A percentile compares a stretch with the other conserved stretches of the same genome.
These are phyloP conservation scores for Tetrapyrgos nigripes DNA, from an alignment of 1,284 basidiomycete genomes.

Conservation along the genomic window DNA sequence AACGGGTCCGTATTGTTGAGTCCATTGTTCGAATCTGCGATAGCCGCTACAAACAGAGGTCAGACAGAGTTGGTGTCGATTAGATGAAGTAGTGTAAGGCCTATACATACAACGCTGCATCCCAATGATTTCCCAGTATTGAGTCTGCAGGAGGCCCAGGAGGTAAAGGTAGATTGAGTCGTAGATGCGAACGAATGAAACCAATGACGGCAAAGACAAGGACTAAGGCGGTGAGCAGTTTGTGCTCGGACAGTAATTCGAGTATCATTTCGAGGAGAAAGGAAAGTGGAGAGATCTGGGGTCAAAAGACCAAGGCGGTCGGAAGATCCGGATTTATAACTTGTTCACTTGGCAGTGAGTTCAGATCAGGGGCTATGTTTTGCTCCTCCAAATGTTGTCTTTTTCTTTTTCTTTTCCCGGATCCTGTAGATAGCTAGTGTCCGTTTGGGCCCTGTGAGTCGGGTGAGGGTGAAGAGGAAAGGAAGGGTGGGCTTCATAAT, in stretches of 20 bases:
- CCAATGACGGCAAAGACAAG: background rate
- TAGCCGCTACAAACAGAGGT: constrained; percentile 38
- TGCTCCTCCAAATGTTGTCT: too few species aligned
- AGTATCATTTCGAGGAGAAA: constrained; percentile 3
- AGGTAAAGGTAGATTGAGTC: constrained; percentile 11
- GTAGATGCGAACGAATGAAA: background rate
- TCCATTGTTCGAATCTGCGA: constrained; percentile 53
- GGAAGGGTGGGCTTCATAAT: too few species aligned
- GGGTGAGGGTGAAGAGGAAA: too few species aligned
- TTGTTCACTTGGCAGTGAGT: background rate
- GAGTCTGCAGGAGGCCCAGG: constrained; percentile 18
- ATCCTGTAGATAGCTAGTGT: too few species aligned
- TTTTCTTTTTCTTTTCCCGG: too few species aligned
- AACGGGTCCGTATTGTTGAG: constrained; percentile 50
- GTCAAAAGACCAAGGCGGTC: too few species aligned
- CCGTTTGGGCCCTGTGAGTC: too few species aligned
- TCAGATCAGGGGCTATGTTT: background rate
- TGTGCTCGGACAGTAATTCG: constrained; percentile 6
- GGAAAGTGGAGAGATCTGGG: background rate
- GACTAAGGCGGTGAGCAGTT: constrained; percentile 1
- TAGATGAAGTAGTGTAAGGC: background rate
- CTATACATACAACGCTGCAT: constrained; percentile 16
- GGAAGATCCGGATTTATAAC: background rate
- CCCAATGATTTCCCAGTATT: constrained; percentile 15
- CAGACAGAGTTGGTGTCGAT: background rate